Base-by-base conservation (phyloP, 225 moss, liverwort and hornwort species). In the Antitrichia curtipendula region DNA sequence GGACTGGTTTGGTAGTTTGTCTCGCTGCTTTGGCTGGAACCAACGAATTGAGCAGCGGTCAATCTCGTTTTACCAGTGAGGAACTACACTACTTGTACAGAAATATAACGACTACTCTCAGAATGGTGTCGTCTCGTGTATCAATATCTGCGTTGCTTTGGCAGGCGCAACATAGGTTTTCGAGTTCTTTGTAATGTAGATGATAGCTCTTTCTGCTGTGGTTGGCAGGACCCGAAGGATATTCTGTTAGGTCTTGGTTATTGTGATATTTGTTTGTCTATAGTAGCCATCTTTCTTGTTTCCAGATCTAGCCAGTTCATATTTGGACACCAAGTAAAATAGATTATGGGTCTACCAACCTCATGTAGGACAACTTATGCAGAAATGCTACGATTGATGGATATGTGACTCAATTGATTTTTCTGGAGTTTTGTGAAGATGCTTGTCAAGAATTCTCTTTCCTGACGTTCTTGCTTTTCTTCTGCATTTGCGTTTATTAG, bases 1-100 rank as follows among this genome's bases (percentile, higher is more conserved):
- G 91, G 97, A 98, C 43, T 98, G 97, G 96, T 95, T 97, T 90
- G 95, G 93, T 73, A 96, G 96, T 76, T 89, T 98, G 64, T 95
- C 96, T 34, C 94, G 96, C 47, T 96, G 98, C 94, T 91, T 98
- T 75, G 96, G 92, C 89, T 97, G 95, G 95, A 96, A 97, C 77
- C 96, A 96, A 72, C 94, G 96, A 47, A 84, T 95, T 50, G 98
- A 97, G 78, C 91, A 89, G 82, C 89, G 89, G 47, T 64, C 87
- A 22, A 91, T 89, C 71, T 87, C 87, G 43, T 87, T 85, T 40
- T 91, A 22, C 87, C 17, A 91, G 86, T 91, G 60, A 89, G 84
- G 60, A 68, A 77, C 69, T 60, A 23, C 52, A 60, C 73, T 57
- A 16, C 58, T 86, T 90, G 88, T 90, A 90, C 80, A 91, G 73